These are phyloP conservation scores for Zopfia rhizophila DNA, from an alignment of 2,329 filamentous ascomycete species.

Conservation along the genomic window DNA sequence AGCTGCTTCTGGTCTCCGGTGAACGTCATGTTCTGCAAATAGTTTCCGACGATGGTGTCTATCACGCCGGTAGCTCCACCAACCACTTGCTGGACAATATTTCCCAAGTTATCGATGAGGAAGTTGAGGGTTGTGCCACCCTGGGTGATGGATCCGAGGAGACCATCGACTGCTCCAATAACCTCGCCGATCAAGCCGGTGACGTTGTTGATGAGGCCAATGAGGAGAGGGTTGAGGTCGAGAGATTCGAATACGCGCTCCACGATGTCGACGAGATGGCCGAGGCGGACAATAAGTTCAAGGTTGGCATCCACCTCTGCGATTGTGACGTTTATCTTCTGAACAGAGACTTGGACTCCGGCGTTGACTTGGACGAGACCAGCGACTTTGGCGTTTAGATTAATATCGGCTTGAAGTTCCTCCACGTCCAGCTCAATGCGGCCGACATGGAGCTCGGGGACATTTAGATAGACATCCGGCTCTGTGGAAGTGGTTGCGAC, in stretches of 20 bases:
- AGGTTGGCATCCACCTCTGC: conserved; percentile 68
- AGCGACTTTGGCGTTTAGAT: conserved; percentile 69
- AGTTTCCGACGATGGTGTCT: conserved; percentile 68
- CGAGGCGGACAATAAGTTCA: conserved; percentile 68
- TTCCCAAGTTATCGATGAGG: conserved; percentile 70
- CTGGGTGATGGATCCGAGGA: conserved; percentile 68
- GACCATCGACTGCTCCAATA: conserved; percentile 67
- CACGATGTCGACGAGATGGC: conserved; percentile 69
- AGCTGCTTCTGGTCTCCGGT: conserved; percentile 52
- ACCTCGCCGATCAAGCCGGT: conserved; percentile 64
- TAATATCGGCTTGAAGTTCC: conserved; percentile 67
- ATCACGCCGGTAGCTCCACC: conserved; percentile 58
- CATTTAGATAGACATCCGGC: conserved; percentile 68
- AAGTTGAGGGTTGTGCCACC: conserved; percentile 66
- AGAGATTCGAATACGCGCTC: conserved; percentile 69
- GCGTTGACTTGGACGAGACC: conserved; percentile 65
- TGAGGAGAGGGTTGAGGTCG: conserved; percentile 70
- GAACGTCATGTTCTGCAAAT: conserved; percentile 67
- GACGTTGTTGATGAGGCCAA: conserved; percentile 65
- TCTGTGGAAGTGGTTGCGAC: conserved; percentile 45
- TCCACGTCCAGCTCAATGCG: conserved; percentile 70
- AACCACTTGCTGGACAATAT: conserved; percentile 69
- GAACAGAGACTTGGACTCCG: conserved; percentile 58
- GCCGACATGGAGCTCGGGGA: conserved; percentile 68
- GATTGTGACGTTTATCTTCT: conserved; percentile 70